phyloP scores from a whole-genome alignment of 169 alveolate species.

The Eimeria falciformis region DNA sequence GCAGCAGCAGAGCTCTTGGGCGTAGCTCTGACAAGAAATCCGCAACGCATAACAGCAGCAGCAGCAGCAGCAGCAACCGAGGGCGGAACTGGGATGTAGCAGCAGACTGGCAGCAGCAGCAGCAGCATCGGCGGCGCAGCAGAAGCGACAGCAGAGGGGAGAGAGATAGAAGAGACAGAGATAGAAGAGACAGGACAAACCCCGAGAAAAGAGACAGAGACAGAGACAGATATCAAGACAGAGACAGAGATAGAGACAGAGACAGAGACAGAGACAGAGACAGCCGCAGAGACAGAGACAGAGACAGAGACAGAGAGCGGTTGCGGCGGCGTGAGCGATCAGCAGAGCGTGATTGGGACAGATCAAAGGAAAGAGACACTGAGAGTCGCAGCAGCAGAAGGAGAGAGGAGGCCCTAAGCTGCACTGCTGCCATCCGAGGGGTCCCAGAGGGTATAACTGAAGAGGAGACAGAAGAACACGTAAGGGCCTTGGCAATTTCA shows the following conservation, averaged over 20 bases:
- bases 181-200: not conserved
- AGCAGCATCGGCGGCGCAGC: constrained; percentile 34
- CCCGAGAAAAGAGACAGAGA: not conserved
- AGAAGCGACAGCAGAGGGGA: constrained; percentile 8
- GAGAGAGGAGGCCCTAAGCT: not conserved
- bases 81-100: not conserved
- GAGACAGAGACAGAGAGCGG: not conserved
- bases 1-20: constrained; percentile 3
- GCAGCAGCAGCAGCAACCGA: not conserved
- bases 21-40: constrained; percentile 4
- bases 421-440: constrained; percentile 37
- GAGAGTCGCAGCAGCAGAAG: constrained; percentile 26
- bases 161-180: not conserved
- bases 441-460: constrained; percentile 43
- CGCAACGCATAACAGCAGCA: not conserved
- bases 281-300: not conserved
- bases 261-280: not conserved
- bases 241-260: not conserved
- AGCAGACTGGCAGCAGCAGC: constrained; percentile 10
- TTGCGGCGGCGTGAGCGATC: constrained; percentile 1
- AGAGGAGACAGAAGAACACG: constrained; percentile 56
- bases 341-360: not conserved
- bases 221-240: not conserved
- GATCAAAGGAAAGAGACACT: not conserved
- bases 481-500: constrained; percentile 43